A percentile compares a stretch with the other conserved stretches of the same genome.
These are phyloP conservation scores for Globisporangium spinosum DNA, from an alignment of 352 stramenopile species.

Conservation along the genomic window DNA sequence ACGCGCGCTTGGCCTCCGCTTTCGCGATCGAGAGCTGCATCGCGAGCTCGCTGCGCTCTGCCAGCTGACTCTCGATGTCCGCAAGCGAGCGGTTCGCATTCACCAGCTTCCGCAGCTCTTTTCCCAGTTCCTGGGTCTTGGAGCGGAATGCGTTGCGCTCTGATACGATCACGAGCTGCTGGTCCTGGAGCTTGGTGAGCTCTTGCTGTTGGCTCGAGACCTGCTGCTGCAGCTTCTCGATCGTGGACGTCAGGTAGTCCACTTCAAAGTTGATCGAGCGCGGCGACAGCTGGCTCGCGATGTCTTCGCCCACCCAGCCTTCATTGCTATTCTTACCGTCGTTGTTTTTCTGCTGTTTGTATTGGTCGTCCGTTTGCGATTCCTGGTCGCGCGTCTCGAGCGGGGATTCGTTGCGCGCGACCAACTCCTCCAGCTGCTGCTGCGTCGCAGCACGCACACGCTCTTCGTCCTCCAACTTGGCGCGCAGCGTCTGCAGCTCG, in stretches of 20 bases:
- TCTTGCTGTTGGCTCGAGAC: slow-evolving; percentile 28
- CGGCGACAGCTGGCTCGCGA: slow-evolving; percentile 29
- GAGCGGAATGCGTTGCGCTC: slow-evolving; percentile 64
- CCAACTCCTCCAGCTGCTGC: slow-evolving; percentile 37
- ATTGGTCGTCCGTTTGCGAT: slow-evolving; percentile 48
- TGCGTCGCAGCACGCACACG: slow-evolving; percentile 31
- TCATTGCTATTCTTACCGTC: slow-evolving; percentile 10
- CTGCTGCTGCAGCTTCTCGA: slow-evolving; percentile 41
- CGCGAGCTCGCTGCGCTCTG: slow-evolving; percentile 53
- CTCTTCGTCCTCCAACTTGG: slow-evolving; percentile 53
- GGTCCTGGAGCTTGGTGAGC: slow-evolving; percentile 31
- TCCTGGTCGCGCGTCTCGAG: slow-evolving; percentile 26
- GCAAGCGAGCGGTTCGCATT: slow-evolving; percentile 41
- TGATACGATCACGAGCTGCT: slow-evolving; percentile 31
- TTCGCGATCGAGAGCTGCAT: slow-evolving; percentile 49
- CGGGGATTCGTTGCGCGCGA: neutral
- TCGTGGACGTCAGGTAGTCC: slow-evolving; percentile 23
- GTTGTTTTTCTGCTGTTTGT: slow-evolving; percentile 8
- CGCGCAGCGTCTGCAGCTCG: slow-evolving; percentile 43
- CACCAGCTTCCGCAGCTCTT: slow-evolving; percentile 61
- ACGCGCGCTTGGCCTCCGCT: slow-evolving; percentile 47
- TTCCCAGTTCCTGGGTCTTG: slow-evolving; percentile 44
- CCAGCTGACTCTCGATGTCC: slow-evolving; percentile 50
- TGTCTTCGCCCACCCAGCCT: slow-evolving; percentile 17
- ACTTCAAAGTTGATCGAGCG: slow-evolving; percentile 25